Evolutionary conservation across 2,329 filamentous ascomycete species (phyloP), one percentile per base, ranked within the genome.

Genomic region (Stachybotrys echinatus): DNA sequence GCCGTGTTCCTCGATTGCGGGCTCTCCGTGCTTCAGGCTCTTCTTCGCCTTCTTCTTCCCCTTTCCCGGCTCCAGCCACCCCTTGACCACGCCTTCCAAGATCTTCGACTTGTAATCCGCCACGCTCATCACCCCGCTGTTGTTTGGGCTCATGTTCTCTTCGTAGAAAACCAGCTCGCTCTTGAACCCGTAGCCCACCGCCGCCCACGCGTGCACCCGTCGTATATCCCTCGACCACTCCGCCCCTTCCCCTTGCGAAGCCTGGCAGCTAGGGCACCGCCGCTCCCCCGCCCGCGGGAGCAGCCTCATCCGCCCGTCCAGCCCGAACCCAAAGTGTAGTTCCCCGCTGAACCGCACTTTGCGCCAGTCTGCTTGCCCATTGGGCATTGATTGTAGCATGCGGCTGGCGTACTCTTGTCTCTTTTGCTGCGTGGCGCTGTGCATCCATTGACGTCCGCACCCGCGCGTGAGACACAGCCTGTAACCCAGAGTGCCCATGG

Each of bases 111-210:
- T 58, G 54, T 70, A 70, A 42, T 64, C 63, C n/a, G 58, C 47
- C 66, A 69, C 66, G 43, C 55, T 60, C 56, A 70, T 61, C 42
- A 57, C 50, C 20, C 66, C 66, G 2, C 57, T 52, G 21, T 54
- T 56, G 52, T 66, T 69, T 38, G 65, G 59, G 44, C 55, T 65
- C 8, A 65, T 67, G 14, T 63, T 62, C 10, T 65, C 60, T 38
- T 70, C 66, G 55, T 70, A 70, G 27, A 70, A 70, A 17, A 69
- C 52, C 1, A 67, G 59, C 20, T 69, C 67, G 53, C 65, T 69
- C 55, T 69, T 69, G 56, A 68, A 70, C 0, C 59, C 62, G 53
- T 67, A 57, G 10, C 67, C 67, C 5, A 67, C 56, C 1, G 66
- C 65, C 1, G 57, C 67, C 67, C 67, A 70, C 3, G 60, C 65